These are phyloP conservation scores for Phytophthora crassamura DNA, from an alignment of 352 stramenopile species.

Conservation along the genomic window DNA sequence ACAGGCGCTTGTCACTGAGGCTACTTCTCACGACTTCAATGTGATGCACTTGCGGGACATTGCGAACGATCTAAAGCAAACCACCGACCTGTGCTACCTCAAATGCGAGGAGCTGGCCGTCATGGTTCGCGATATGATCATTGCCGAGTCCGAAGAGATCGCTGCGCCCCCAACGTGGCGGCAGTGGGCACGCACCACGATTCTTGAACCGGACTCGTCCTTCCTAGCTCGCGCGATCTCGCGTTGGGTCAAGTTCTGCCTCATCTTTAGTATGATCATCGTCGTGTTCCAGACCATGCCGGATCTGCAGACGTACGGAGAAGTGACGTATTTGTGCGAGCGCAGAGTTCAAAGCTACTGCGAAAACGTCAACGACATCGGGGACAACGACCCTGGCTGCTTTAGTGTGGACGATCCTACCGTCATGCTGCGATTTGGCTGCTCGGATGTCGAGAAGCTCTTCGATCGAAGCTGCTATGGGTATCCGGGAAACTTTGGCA, in stretches of 20 bases:
- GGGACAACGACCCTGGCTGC: conserved; percentile 63
- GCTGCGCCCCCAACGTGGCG: conserved; percentile 38
- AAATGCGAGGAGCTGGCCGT: conserved; percentile 66
- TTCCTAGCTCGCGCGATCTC: conserved; percentile 44
- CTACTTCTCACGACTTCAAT: conserved; percentile 44
- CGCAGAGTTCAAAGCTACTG: conserved; percentile 65
- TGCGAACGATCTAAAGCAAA: conserved; percentile 58
- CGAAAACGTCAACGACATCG: conserved; percentile 16
- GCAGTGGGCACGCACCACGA: conserved; percentile 43
- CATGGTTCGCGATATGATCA: conserved; percentile 76
- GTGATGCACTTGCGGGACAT: conserved; percentile 57
- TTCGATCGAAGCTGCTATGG: conserved; percentile 60
- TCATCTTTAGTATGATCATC: conserved; percentile 78
- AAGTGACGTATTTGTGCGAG: conserved; percentile 68
- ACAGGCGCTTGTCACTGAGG: conserved; percentile 56
- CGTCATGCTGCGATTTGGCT: conserved; percentile 54
- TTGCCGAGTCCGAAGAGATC: conserved; percentile 50
- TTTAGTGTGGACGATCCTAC: conserved; percentile 53
- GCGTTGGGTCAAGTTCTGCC: conserved; percentile 68
- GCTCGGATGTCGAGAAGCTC: conserved; percentile 45
- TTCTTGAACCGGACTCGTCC: conserved; percentile 60
- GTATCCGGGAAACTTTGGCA: conserved; percentile 61
- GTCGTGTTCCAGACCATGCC: conserved; percentile 85
- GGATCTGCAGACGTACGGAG: conserved; percentile 75
- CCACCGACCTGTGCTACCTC: conserved; percentile 49